Evolutionary conservation across 164 flowering plant species (phyloP), one percentile per base, ranked within the genome.

Genomic region (Nymphaea thermarum): DNA sequence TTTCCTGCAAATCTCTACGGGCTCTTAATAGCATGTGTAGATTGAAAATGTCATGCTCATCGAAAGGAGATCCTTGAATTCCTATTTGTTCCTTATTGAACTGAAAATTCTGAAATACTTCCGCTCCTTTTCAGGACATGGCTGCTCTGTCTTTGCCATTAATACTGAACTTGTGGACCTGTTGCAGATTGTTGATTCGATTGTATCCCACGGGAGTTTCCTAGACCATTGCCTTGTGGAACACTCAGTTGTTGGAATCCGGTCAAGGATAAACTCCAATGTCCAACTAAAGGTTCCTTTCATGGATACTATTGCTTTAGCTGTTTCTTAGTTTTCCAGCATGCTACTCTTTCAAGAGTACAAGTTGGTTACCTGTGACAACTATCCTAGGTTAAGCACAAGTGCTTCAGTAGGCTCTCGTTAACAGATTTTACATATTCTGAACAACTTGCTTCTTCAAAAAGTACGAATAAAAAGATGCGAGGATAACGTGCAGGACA

Each of bases 141-240:
- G 6, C 1, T 65, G 55, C 67, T 65, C 55, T 5, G 14, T 6
- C 5, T 65, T 18, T 44, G 11, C 4, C 59, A 25, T 53, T 18
- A 25, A 10, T 36, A 47, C 55, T 66, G 12, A 7, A 7, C 7
- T 60, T 42, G 36, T 67, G 7, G n/a, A 62, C 64, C 51, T 67
- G 41, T 53, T 79, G 80, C 85, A 93, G 98, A 79, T 91, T 63
- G 85, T 91, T 66, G 96, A 91, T 79, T 94, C 96, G 11, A 89
- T 94, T 68, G 68, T 94, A 69, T 91, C 99, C 4, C 99, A 94
- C 74, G 99, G 97, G 76, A 80, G 89, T 75, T 94, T 89, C 87
- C 79, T 94, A 72, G 80, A 73, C 59, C 77, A 86, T 65, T 82
- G 88, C 79, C 72, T 79, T 71, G 73, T 89, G 53, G 95, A 94